These are phyloP conservation scores for Nepenthes mirabilis DNA, from an alignment of 148 eudicot genomes.

Conservation along the genomic window DNA sequence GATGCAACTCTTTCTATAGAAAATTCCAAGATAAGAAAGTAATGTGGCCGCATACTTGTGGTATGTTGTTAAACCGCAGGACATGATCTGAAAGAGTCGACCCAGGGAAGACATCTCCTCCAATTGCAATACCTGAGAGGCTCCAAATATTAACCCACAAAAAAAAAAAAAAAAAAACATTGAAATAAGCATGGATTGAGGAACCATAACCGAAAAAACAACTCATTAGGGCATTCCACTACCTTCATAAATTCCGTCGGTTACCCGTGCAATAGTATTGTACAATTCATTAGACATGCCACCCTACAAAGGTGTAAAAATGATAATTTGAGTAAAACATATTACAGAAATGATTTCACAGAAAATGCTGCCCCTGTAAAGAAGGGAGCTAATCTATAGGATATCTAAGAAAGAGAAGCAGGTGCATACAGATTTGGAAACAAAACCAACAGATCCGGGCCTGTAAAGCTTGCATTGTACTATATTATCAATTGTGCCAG, in stretches of 20 bases:
- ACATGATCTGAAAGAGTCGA: constrained; percentile 98
- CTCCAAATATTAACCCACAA: background rate
- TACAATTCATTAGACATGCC: constrained; percentile 98
- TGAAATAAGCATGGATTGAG: background rate
- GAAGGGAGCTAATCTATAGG: background rate
- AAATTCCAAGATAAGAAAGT: background rate
- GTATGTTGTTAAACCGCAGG: constrained; percentile 91
- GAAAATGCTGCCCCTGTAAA: background rate
- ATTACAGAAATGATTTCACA: background rate
- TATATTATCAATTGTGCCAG: constrained; percentile 87
- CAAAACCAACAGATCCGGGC: constrained; percentile 99
- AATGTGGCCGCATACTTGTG: constrained; percentile 46
- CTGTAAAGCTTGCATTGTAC: constrained; percentile 89
- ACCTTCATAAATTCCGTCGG: constrained; percentile 98
- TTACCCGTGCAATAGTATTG: constrained; percentile 88
- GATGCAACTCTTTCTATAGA: background rate
- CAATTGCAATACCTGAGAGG: constrained; percentile 82
- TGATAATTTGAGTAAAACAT: background rate
- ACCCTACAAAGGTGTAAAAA: constrained; percentile 47
- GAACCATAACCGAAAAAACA: background rate
- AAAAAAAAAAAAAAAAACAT: background rate
- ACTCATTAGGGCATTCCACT: background rate
- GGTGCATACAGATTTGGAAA: constrained; percentile 84
- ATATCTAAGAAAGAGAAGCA: background rate
- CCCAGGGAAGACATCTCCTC: constrained; percentile 99